A percentile compares a stretch with the other conserved stretches of the same genome.
phyloP scores from a whole-genome alignment of 306 rosid species.

The Cucumis melo region DNA sequence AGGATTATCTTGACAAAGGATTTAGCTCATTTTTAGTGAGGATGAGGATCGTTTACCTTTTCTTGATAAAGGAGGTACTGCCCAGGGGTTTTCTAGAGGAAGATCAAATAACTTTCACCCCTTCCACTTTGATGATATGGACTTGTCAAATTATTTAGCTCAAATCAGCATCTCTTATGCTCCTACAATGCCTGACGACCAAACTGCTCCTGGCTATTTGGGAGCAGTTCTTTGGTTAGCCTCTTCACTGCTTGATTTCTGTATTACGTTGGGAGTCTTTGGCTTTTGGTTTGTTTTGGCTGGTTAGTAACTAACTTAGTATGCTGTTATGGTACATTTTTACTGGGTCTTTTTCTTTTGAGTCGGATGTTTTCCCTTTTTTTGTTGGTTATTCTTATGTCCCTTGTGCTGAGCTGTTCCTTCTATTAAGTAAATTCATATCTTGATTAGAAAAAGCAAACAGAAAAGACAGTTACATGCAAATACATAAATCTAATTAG shows the following conservation, averaged over 20 bases:
- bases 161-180: background rate
- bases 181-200: background rate
- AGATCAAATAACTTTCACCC: background rate
- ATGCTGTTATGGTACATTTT: background rate
- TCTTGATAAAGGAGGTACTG: background rate
- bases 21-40: background rate
- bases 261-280: background rate
- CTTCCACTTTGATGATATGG: background rate
- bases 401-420: background rate
- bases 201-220: background rate
- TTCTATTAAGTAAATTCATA: background rate
- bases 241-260: background rate
- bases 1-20: background rate
- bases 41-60: background rate
- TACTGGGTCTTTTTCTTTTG: background rate
- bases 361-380: background rate
- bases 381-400: background rate
- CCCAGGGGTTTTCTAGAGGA: background rate
- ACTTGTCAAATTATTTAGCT: background rate
- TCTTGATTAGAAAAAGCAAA: background rate
- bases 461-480: too few species aligned
- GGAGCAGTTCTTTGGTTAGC: background rate
- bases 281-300: background rate
- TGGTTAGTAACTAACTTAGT: background rate
- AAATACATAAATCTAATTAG: background rate